Conservation (phyloP, 495 filamentous ascomycete species). For the Lasiosphaeria hispida region DNA sequence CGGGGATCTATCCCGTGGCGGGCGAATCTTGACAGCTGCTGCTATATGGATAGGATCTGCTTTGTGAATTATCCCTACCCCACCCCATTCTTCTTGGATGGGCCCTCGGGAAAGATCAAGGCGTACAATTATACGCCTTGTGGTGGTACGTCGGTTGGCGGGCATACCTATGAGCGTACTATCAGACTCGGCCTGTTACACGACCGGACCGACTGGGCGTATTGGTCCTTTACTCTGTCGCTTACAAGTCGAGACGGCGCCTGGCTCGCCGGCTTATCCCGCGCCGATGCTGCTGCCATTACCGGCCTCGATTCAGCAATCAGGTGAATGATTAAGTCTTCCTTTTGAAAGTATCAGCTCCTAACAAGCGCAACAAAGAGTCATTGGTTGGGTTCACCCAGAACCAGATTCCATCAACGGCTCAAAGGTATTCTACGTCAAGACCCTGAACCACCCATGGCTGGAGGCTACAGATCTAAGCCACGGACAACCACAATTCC, state of each 20-base stretch:
- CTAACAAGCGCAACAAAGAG: conserved; percentile 8
- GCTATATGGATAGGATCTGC: neutral
- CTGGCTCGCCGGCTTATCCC: conserved; percentile 10
- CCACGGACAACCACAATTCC: neutral
- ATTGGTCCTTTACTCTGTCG: neutral
- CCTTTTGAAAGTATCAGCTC: neutral
- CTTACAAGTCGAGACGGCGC: conserved; percentile 5
- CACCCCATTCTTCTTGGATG: conserved; percentile 11
- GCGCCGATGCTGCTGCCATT: conserved; percentile 2
- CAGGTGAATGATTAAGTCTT: conserved; percentile 5
- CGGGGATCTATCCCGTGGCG: conserved; percentile 10
- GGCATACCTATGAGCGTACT: conserved; percentile 3
- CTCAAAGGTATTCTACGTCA: conserved; percentile 11
- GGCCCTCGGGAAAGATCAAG: conserved; percentile 10
- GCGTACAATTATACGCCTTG: conserved; percentile 11
- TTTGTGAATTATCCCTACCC: conserved; percentile 9
- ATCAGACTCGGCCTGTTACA: neutral
- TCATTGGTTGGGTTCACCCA: conserved; percentile 10
- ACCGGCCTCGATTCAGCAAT: conserved; percentile 8
- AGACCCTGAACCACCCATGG: conserved; percentile 11
- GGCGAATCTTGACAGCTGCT: conserved; percentile 2
- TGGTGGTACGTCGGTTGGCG: conserved; percentile 5
- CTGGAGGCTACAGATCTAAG: conserved; percentile 4
- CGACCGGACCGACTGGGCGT: neutral
- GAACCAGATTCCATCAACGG: conserved; percentile 7